phyloP scores from a whole-genome alignment of 306 rosid species.

The Styphnolobium japonicum region DNA sequence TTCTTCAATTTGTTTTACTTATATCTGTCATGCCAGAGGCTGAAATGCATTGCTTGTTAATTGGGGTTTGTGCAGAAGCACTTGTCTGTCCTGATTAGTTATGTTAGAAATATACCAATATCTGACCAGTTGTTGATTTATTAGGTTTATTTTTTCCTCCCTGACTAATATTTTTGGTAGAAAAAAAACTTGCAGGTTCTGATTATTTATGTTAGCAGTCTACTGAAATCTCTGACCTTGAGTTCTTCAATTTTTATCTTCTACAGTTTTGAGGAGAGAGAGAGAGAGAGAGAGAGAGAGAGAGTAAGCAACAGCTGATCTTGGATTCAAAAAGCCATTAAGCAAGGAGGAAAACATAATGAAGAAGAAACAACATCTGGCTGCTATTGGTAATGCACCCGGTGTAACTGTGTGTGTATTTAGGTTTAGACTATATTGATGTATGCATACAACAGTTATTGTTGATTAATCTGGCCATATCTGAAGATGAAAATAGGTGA shows the following conservation, averaged over 20 bases:
- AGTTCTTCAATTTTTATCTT: constrained; percentile 23
- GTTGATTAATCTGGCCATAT: constrained; percentile 4
- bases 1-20: no score
- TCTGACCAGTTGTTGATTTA: neutral
- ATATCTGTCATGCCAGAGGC: no score
- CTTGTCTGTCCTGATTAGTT: constrained; percentile 8
- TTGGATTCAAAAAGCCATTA: constrained; percentile 84
- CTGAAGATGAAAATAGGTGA: neutral
- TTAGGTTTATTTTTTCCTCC: constrained; percentile 23
- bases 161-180: constrained; percentile 13
- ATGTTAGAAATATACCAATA: neutral
- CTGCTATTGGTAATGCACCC: constrained; percentile 87
- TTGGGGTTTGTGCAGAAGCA: constrained; percentile 10
- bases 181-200: neutral
- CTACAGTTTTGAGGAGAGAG: constrained; percentile 93
- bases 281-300: constrained; percentile 87
- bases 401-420: constrained; percentile 7
- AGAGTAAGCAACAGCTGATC: constrained; percentile 67
- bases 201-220: constrained; percentile 4
- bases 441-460: constrained; percentile 18
- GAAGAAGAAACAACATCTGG: constrained; percentile 94
- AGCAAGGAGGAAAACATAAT: constrained; percentile 80
- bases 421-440: constrained; percentile 6
- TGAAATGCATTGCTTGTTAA: constrained; percentile 7
- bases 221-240: constrained; percentile 17